Conservation (phyloP, 805 yeast species). For the Teunomyces funiuensis region DNA sequence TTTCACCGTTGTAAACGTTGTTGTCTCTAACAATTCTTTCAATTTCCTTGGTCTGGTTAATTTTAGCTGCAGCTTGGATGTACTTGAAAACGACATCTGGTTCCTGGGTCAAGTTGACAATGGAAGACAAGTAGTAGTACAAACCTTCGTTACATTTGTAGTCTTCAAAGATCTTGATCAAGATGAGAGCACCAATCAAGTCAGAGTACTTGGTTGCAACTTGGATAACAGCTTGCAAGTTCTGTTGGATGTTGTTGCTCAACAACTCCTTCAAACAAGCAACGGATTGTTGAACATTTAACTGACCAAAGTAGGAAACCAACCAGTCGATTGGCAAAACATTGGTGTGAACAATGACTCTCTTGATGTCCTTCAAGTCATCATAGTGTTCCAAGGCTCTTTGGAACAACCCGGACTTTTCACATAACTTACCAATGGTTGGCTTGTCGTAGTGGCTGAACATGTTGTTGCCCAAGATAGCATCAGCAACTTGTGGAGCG, state of each 20-base stretch:
- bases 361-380: constrained; percentile 90
- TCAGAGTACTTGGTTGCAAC: constrained; percentile 97
- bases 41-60: constrained; percentile 89
- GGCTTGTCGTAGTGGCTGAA: constrained; percentile 94
- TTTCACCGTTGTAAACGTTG: constrained; percentile 92
- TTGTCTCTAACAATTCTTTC: constrained; percentile 95
- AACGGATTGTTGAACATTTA: constrained; percentile 90
- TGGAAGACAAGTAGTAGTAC: constrained; percentile 88
- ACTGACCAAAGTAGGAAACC: constrained; percentile 86
- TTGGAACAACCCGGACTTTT: constrained; percentile 92
- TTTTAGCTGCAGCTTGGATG: constrained; percentile 88
- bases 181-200: constrained; percentile 78
- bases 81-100: constrained; percentile 95
- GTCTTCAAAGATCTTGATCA: constrained; percentile 91
- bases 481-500: constrained; percentile 99
- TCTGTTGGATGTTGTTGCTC: constrained; percentile 72
- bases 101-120: constrained; percentile 91
- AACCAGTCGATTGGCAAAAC: constrained; percentile 92
- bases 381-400: constrained; percentile 96
- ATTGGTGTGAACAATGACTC: constrained; percentile 86
- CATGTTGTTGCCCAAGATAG: constrained; percentile 93
- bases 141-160: constrained; percentile 90
- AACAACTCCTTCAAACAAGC: constrained; percentile 86
- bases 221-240: constrained; percentile 90
- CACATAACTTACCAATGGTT: constrained; percentile 87